Conservation (phyloP, 345 rosid genomes). For the Mangifera indica region DNA sequence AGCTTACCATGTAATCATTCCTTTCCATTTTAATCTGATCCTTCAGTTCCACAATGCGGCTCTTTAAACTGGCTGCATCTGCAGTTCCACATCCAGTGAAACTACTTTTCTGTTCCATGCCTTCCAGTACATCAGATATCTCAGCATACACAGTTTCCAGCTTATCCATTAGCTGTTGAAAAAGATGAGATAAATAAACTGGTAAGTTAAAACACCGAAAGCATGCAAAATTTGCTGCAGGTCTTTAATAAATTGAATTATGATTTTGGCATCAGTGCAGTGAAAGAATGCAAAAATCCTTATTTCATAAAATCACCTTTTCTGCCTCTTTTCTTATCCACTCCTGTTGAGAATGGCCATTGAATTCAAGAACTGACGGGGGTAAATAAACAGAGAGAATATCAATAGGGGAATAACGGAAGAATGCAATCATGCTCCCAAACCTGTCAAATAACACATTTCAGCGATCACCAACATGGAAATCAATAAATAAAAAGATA, state of each 20-base stretch:
- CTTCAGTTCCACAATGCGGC: slow-evolving; percentile 55
- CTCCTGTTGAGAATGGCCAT: slow-evolving; percentile 55
- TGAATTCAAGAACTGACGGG: slow-evolving; percentile 71
- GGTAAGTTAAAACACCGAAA: slow-evolving; percentile 2
- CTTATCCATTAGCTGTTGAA: slow-evolving; percentile 60
- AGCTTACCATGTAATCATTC: slow-evolving; percentile 62
- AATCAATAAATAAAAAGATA: background rate
- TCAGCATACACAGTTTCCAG: slow-evolving; percentile 60
- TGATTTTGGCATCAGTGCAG: background rate
- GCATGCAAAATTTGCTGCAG: background rate
- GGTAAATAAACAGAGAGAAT: slow-evolving; percentile 82
- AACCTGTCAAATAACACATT: slow-evolving; percentile 47
- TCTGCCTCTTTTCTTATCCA: slow-evolving; percentile 80
- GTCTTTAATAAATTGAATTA: slow-evolving; percentile 3
- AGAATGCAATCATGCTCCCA: slow-evolving; percentile 96
- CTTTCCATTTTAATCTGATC: slow-evolving; percentile 67
- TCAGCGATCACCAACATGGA: slow-evolving; percentile 20
- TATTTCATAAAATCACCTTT: slow-evolving; percentile 42
- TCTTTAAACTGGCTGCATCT: slow-evolving; percentile 43
- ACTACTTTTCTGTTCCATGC: slow-evolving; percentile 57
- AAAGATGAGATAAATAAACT: slow-evolving; percentile 1
- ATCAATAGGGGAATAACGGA: slow-evolving; percentile 90
- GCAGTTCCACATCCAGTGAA: slow-evolving; percentile 42
- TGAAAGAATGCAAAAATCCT: background rate
- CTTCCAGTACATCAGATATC: slow-evolving; percentile 56